Evolutionary conservation across 1,284 basidiomycete genomes (phyloP).

Genomic region (Pseudozyma sp.): DNA sequence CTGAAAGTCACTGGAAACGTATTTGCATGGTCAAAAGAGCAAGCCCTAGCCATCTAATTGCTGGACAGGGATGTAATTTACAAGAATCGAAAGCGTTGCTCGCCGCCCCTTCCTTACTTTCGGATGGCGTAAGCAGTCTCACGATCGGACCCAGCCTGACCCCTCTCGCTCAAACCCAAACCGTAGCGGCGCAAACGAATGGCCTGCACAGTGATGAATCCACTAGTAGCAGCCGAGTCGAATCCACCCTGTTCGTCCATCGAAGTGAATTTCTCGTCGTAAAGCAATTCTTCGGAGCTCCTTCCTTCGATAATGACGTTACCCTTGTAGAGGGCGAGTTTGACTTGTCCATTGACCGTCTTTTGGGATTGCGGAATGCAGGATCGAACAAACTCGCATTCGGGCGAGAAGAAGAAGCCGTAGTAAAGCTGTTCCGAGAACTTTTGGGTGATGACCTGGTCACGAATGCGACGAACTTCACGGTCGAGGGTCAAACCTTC

Average conservation of each 20-base stretch:
- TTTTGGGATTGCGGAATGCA: conserved; percentile 90
- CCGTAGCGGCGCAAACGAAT: conserved; percentile 67
- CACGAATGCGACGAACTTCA: conserved; percentile 92
- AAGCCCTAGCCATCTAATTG: no score
- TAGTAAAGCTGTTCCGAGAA: conserved; percentile 95
- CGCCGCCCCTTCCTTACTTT: conserved; percentile 15
- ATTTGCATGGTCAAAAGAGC: no score
- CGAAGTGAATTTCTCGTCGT: conserved; percentile 95
- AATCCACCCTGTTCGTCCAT: conserved; percentile 99
- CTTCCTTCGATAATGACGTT: conserved; percentile 95
- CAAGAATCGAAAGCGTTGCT: not conserved
- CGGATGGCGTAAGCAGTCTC: conserved; percentile 62
- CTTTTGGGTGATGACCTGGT: conserved; percentile 92
- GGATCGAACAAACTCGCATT: conserved; percentile 82
- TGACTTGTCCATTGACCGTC: conserved; percentile 93
- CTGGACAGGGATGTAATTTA: conserved; percentile 1
- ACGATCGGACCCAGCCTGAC: conserved; percentile 57
- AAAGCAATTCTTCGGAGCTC: conserved; percentile 86
- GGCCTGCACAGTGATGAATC: conserved; percentile 67
- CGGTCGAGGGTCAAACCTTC: conserved; percentile 97
- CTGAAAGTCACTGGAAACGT: no score
- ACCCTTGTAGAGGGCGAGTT: conserved; percentile 93
- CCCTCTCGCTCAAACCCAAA: conserved; percentile 57
- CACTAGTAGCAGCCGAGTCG: conserved; percentile 72
- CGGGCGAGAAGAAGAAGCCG: conserved; percentile 92